Evolutionary conservation across 306 rosid species (phyloP), one percentile per base, ranked within the genome.

Genomic region (Mimosa bimucronata): DNA sequence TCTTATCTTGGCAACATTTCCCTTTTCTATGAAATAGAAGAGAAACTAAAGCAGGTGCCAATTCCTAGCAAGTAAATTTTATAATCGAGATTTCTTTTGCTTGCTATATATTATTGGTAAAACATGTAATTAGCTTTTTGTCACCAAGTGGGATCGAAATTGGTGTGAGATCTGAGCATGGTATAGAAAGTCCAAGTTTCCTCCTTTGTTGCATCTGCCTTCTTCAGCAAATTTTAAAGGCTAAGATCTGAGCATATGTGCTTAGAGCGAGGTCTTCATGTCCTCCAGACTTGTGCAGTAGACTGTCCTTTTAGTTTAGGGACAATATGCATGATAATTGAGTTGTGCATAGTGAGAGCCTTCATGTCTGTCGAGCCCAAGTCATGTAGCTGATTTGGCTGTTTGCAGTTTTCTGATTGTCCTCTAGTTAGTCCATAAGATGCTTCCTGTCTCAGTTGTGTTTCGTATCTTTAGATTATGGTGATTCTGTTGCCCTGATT

Each of bases 1-100:
- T 93, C 99, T 38, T 96, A 85, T 82, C 94, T 96, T 75, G 99
- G 98, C 84, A 96, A 96, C 87, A 88, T 90, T 80, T 83, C 93
- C 80, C 73, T 96, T 71, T 96, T 93, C 88, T 23, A 77, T 76
- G 94, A 93, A 81, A 93, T 96, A 83, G 97, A 96, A 86, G 97
- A 88, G 79, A 90, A 88, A 84, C 97, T 96, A 71, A 84, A 84
- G 86, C 82, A 93, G 99, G 99, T 96, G 75, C 76, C 38, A 57
- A 75, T 79, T 79, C 80, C 68, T 77, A 50, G 66, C 50, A 77
- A 75, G 50, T 46, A 77, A 57, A 21, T 80, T 78, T 82, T 65
- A 7, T 74, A 79, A 65, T 76, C 60, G 78, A 62, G 79, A 72
- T 65, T 76, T 58, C 25, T 62, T 82, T 57, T 80, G 70, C 50